Evolutionary conservation across 1,139 yeast species (phyloP).

Genomic region (Candida tunisiensis): DNA sequence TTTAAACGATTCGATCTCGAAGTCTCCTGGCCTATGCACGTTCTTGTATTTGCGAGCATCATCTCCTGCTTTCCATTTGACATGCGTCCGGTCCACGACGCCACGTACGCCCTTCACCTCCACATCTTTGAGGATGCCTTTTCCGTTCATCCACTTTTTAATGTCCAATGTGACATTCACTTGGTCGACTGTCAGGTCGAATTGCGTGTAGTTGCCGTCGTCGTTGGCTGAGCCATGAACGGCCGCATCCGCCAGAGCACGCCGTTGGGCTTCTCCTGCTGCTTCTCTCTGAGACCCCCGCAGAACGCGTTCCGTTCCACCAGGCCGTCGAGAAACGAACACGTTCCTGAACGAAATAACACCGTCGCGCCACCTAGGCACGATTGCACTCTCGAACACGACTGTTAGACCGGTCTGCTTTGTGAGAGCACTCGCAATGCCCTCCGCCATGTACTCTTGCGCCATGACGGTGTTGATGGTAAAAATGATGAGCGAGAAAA

Average conservation of each 20-base stretch:
- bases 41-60: slow-evolving; percentile 73
- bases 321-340: slow-evolving; percentile 73
- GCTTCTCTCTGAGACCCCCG: slow-evolving; percentile 69
- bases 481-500: slow-evolving; percentile 61
- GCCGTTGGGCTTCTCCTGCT: slow-evolving; percentile 25
- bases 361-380: slow-evolving; percentile 89
- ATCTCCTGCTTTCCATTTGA: slow-evolving; percentile 65
- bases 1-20: slow-evolving; percentile 69
- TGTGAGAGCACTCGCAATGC: slow-evolving; percentile 70
- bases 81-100: slow-evolving; percentile 78
- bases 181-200: slow-evolving; percentile 77
- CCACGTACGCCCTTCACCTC: slow-evolving; percentile 81
- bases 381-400: slow-evolving; percentile 84
- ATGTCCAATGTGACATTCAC: slow-evolving; percentile 69
- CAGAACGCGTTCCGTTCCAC: slow-evolving; percentile 19
- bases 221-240: slow-evolving; percentile 28
- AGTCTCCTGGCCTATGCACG: slow-evolving; percentile 69
- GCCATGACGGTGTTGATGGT: slow-evolving; percentile 77
- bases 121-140: slow-evolving; percentile 71
- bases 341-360: slow-evolving; percentile 73
- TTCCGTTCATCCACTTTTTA: slow-evolving; percentile 77
- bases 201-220: slow-evolving; percentile 92
- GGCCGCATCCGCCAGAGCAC: slow-evolving; percentile 6
- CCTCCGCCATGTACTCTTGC: slow-evolving; percentile 72
- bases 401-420: slow-evolving; percentile 75